phyloP scores from a whole-genome alignment of 1,284 basidiomycete genomes.

The Moniliella sp. region DNA sequence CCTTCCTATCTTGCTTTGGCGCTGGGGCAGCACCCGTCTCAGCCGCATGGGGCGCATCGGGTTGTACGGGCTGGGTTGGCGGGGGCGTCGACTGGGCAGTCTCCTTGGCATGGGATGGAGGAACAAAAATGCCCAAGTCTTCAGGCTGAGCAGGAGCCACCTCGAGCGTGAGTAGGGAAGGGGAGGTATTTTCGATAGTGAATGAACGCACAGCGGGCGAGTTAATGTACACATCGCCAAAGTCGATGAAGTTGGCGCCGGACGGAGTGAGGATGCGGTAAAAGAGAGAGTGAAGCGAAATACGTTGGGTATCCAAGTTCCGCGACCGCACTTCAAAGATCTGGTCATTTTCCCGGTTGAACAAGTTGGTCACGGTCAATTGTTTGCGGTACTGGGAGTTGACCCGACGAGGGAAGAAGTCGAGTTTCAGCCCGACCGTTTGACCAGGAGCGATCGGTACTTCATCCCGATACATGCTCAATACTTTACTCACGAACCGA shows the following conservation, averaged over 20 bases:
- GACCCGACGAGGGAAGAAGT: slow-evolving; percentile 39
- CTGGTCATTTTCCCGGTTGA: slow-evolving; percentile 35
- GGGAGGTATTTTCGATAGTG: slow-evolving; percentile 37
- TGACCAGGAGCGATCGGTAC: slow-evolving; percentile 37
- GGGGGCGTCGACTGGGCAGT: not conserved
- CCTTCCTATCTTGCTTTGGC: not conserved
- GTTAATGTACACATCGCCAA: slow-evolving; percentile 39
- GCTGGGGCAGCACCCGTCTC: not conserved
- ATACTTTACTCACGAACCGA: slow-evolving; percentile 39
- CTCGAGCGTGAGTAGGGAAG: slow-evolving; percentile 34
- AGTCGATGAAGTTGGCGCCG: slow-evolving; percentile 39
- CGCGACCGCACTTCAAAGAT: slow-evolving; percentile 37
- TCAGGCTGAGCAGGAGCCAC: slow-evolving; percentile 38
- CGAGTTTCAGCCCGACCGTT: slow-evolving; percentile 37
- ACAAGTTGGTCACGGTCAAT: slow-evolving; percentile 36
- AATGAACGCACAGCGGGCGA: slow-evolving; percentile 37
- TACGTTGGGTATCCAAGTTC: slow-evolving; percentile 39
- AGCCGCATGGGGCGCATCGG: not conserved
- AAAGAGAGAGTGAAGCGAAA: slow-evolving; percentile 39
- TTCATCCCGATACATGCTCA: slow-evolving; percentile 38
- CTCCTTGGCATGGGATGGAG: too few species aligned
- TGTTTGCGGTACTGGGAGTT: slow-evolving; percentile 39
- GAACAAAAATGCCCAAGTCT: slow-evolving; percentile 38
- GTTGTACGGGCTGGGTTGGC: not conserved
- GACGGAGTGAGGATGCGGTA: slow-evolving; percentile 39